A percentile compares a stretch with the other conserved stretches of the same genome.
These are phyloP conservation scores for Pseudogymnoascus sp. DNA, from an alignment of 2,329 filamentous ascomycete genomes.

Conservation along the genomic window DNA sequence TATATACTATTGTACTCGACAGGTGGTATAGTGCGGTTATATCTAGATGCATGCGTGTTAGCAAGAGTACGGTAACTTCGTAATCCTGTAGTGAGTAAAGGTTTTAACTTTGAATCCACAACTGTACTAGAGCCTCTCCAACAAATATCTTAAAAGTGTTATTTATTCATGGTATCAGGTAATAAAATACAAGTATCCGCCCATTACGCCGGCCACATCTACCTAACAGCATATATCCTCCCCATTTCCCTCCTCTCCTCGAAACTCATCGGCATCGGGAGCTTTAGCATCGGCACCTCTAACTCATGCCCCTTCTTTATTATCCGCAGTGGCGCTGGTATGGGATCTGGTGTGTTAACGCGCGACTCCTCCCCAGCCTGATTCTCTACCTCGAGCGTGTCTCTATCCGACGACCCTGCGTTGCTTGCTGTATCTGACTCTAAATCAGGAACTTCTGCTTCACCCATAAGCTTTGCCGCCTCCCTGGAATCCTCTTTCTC, in stretches of 20 bases:
- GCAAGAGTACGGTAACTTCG: too few species aligned
- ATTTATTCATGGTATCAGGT: not conserved
- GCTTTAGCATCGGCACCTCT: not conserved
- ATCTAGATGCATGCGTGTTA: too few species aligned
- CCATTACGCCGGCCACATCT: not conserved
- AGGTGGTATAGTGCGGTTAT: too few species aligned
- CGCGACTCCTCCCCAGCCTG: not conserved
- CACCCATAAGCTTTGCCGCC: not conserved
- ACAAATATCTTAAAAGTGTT: not conserved
- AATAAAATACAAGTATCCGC: not conserved
- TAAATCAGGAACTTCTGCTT: not conserved
- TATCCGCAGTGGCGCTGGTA: not conserved
- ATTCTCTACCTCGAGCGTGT: not conserved
- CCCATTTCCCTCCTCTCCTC: not conserved
- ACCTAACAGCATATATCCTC: not conserved
- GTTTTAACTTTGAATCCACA: not conserved
- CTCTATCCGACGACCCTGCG: not conserved
- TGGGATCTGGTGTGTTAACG: not conserved
- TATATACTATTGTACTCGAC: too few species aligned
- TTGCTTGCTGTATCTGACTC: not conserved
- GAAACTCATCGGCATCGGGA: constrained; percentile 3
- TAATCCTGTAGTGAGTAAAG: too few species aligned
- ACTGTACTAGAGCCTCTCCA: not conserved
- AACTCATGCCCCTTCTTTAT: not conserved
- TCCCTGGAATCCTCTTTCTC: not conserved